These are phyloP conservation scores for Flagelloscypha sp. DNA, from an alignment of 768 basidiomycete genomes.

Conservation along the genomic window DNA sequence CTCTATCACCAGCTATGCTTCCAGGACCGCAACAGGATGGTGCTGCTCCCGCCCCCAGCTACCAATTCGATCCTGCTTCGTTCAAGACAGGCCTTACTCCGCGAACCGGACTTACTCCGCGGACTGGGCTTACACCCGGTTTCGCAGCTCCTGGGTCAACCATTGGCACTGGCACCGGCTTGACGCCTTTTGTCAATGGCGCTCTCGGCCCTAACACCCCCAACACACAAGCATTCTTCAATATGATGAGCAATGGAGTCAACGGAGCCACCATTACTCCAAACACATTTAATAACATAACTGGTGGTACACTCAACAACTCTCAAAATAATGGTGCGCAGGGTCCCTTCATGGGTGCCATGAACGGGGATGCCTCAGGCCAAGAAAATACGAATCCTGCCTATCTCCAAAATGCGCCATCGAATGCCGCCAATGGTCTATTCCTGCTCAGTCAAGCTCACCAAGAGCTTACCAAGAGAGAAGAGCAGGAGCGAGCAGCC, in stretches of 20 bases:
- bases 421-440: conserved; percentile 80
- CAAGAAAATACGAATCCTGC: conserved; percentile 22
- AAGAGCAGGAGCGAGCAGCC: conserved; percentile 40
- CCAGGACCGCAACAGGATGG: conserved; percentile 64
- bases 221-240: conserved; percentile 86
- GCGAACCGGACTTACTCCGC: conserved; percentile 76
- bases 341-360: too few species aligned
- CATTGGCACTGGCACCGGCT: conserved; percentile 62
- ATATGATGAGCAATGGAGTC: conserved; percentile 69
- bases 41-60: conserved; percentile 20
- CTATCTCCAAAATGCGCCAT: conserved; percentile 43
- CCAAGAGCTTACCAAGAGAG: conserved; percentile 93
- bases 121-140: conserved; percentile 77
- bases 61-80: conserved; percentile 58
- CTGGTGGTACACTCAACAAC: conserved; percentile 64
- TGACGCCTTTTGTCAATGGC: conserved; percentile 74
- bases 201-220: conserved; percentile 74
- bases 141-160: too few species aligned
- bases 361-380: too few species aligned
- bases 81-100: conserved; percentile 87
- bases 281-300: conserved; percentile 68
- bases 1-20: conserved; percentile 94
- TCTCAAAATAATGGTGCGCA: conserved; percentile 18
- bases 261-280: conserved; percentile 55
- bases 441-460: conserved; percentile 93